These are phyloP conservation scores for Penicillium maclennaniae DNA, from an alignment of 495 filamentous ascomycete species.

Conservation along the genomic window DNA sequence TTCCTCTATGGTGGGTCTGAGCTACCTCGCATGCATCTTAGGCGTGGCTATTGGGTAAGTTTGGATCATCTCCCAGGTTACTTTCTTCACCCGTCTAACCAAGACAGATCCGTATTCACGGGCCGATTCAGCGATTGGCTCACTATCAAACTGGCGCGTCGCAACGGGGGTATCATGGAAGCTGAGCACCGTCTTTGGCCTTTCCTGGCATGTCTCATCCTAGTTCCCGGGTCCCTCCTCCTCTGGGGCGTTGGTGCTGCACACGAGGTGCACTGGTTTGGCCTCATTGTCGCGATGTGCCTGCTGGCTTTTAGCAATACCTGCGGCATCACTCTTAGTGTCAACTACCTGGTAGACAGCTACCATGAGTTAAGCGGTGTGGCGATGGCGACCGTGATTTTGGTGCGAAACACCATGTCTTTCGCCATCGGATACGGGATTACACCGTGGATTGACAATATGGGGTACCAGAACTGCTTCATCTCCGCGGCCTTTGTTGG, in stretches of 20 bases:
- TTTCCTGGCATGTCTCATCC: slow-evolving; percentile 49
- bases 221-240: slow-evolving; percentile 54
- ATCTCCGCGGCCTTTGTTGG: slow-evolving; percentile 59
- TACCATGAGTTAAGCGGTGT: slow-evolving; percentile 62
- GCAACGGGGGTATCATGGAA: slow-evolving; percentile 60
- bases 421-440: slow-evolving; percentile 59
- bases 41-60: slow-evolving; percentile 50
- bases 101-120: slow-evolving; percentile 40
- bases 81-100: background rate
- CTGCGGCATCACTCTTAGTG: slow-evolving; percentile 54
- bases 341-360: slow-evolving; percentile 61
- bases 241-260: slow-evolving; percentile 70
- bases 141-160: slow-evolving; percentile 53
- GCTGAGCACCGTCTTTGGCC: slow-evolving; percentile 63
- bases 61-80: background rate
- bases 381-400: slow-evolving; percentile 59
- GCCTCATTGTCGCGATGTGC: slow-evolving; percentile 60
- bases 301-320: slow-evolving; percentile 54
- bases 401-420: slow-evolving; percentile 65
- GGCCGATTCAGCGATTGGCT: slow-evolving; percentile 59
- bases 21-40: slow-evolving; percentile 56
- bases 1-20: slow-evolving; percentile 59
- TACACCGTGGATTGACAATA: slow-evolving; percentile 57
- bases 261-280: slow-evolving; percentile 58
- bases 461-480: slow-evolving; percentile 63